Evolutionary conservation across 257 asterid genomes (phyloP).

Genomic region (Ocimum tenuiflorum): DNA sequence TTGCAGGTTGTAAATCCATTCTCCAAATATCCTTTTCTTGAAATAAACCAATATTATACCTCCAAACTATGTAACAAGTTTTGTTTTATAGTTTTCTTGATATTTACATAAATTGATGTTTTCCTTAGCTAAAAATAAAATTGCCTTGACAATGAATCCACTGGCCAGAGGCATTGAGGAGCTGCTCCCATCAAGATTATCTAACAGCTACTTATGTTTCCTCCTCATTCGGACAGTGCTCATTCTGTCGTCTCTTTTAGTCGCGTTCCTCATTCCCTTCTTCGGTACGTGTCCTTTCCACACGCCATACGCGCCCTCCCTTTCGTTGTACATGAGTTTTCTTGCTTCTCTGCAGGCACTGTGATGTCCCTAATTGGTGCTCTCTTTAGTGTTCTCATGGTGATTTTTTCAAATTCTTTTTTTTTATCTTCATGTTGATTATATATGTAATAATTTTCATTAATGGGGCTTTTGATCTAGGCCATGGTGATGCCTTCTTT

Average conservation of each 20-base stretch:
- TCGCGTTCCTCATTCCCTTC: constrained; percentile 73
- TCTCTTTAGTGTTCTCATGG: constrained; percentile 71
- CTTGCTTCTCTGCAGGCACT: constrained; percentile 39
- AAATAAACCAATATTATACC: constrained; percentile 1
- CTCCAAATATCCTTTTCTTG: constrained; percentile 70
- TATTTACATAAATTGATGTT: background rate
- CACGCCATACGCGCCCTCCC: background rate
- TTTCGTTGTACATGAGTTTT: background rate
- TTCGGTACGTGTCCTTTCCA: constrained; percentile 45
- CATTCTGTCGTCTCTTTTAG: constrained; percentile 52
- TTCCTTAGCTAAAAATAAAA: constrained; percentile 54
- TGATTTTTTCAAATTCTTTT: constrained; percentile 19
- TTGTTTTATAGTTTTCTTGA: background rate
- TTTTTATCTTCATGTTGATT: no score
- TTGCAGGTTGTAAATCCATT: constrained; percentile 77
- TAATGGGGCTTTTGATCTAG: constrained; percentile 4
- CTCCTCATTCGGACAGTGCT: constrained; percentile 54
- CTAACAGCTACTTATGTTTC: constrained; percentile 48
- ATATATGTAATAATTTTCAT: no score
- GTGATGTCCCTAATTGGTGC: constrained; percentile 87
- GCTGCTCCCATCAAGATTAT: constrained; percentile 46
- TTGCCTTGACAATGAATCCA: constrained; percentile 77
- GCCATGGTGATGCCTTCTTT: constrained; percentile 49
- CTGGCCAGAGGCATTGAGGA: constrained; percentile 77
- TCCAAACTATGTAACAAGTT: background rate